phyloP scores from a whole-genome alignment of 805 yeast genomes.

The Sugiyamaella qingdaonensis region DNA sequence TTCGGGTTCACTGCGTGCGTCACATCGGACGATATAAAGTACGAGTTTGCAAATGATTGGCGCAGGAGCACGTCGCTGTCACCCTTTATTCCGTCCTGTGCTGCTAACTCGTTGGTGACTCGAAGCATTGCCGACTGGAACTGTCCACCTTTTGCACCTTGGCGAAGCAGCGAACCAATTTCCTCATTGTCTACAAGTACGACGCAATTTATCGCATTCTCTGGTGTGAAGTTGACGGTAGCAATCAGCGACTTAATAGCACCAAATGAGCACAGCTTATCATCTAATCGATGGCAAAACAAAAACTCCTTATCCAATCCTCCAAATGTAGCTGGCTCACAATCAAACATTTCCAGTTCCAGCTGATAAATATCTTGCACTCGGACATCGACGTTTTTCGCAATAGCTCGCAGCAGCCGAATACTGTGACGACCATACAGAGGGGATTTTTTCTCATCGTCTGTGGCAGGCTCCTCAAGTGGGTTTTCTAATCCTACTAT shows the following conservation, averaged over 20 bases:
- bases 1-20: constrained; percentile 77
- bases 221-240: constrained; percentile 30
- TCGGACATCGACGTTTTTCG: constrained; percentile 53
- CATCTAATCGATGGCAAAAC: constrained; percentile 81
- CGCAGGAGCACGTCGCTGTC: constrained; percentile 28
- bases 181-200: constrained; percentile 80
- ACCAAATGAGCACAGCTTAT: constrained; percentile 74
- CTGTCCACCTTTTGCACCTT: constrained; percentile 77
- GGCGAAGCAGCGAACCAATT: constrained; percentile 73
- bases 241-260: constrained; percentile 60
- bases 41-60: constrained; percentile 57
- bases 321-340: constrained; percentile 73
- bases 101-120: constrained; percentile 16
- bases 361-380: constrained; percentile 62
- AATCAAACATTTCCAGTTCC: constrained; percentile 77
- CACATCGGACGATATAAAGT: constrained; percentile 77
- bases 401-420: constrained; percentile 61
- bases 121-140: constrained; percentile 62
- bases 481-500: constrained; percentile 51
- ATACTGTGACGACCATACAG: constrained; percentile 65
- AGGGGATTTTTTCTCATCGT: constrained; percentile 64
- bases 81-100: constrained; percentile 28
- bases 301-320: constrained; percentile 75
- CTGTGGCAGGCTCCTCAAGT: constrained; percentile 39
- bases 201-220: constrained; percentile 43